These are phyloP conservation scores for Sporothrix brunneoviolacea DNA, from an alignment of 2,329 filamentous ascomycete genomes.

Conservation along the genomic window DNA sequence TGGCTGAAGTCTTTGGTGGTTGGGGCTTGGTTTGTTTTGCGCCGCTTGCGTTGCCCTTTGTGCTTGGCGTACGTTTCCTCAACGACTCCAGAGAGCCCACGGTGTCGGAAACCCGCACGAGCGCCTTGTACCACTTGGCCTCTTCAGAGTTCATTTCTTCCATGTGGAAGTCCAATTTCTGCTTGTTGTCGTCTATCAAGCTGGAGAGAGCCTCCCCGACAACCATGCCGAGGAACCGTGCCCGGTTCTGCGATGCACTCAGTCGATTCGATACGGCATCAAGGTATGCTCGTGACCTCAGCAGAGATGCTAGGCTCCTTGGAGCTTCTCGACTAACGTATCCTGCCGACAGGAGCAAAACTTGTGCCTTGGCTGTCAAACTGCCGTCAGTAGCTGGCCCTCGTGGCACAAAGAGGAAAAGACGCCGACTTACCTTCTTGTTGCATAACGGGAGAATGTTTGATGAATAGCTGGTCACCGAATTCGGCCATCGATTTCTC, in stretches of 20 bases:
- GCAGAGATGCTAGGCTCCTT: constrained; percentile 59
- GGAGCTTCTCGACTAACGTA: constrained; percentile 63
- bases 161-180: constrained; percentile 74
- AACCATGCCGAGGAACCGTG: constrained; percentile 80
- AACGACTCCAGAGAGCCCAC: constrained; percentile 53
- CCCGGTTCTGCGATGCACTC: constrained; percentile 64
- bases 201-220: constrained; percentile 67
- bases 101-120: constrained; percentile 57
- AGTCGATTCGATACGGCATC: constrained; percentile 80
- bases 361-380: constrained; percentile 64
- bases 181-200: constrained; percentile 61
- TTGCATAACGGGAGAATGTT: constrained; percentile 73
- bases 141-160: constrained; percentile 71
- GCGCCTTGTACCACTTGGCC: constrained; percentile 64
- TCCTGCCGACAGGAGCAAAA: constrained; percentile 69
- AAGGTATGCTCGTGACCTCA: constrained; percentile 67
- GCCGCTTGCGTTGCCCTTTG: not conserved
- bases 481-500: constrained; percentile 68
- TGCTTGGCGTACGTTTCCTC: constrained; percentile 17
- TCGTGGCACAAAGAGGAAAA: no score
- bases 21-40: constrained; percentile 19
- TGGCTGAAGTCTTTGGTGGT: constrained; percentile 20
- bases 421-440: constrained; percentile 67
- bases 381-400: no score
- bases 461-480: constrained; percentile 80